A percentile compares a stretch with the other conserved stretches of the same genome.
These are phyloP conservation scores for Pichia sorboxylosa DNA, from an alignment of 1,139 yeast species.

Conservation along the genomic window DNA sequence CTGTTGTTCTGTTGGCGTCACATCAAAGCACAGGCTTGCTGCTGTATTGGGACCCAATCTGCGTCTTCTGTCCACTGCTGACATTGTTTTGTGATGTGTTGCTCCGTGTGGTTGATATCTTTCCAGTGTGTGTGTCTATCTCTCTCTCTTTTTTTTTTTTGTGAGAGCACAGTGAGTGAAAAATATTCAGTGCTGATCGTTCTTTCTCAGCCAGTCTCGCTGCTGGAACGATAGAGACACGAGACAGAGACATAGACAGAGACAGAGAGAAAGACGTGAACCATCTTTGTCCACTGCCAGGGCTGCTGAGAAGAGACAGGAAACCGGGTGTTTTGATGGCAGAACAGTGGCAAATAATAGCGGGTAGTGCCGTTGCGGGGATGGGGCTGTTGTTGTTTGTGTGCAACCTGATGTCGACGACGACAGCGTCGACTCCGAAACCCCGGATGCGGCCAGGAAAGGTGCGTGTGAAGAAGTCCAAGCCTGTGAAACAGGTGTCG, in stretches of 20 bases:
- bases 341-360: no score
- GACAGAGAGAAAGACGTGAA: not conserved
- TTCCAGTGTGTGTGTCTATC: no score
- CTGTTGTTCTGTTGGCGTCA: not conserved
- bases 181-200: not conserved
- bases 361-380: no score
- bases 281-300: no score
- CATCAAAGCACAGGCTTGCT: constrained; percentile 34
- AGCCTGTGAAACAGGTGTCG: constrained; percentile 4
- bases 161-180: not conserved
- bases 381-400: not conserved
- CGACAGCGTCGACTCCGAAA: not conserved
- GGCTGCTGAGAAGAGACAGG: no score
- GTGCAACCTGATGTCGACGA: not conserved
- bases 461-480: not conserved
- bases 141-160: no score
- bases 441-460: not conserved
- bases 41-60: constrained; percentile 56
- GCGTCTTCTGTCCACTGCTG: constrained; percentile 54
- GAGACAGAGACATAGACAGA: not conserved
- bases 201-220: not conserved
- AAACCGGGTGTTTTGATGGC: no score
- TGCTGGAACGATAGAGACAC: not conserved
- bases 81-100: not conserved
- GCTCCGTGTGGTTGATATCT: no score